phyloP scores from a whole-genome alignment of 768 basidiomycete species.

The Lyophyllum atratum region DNA sequence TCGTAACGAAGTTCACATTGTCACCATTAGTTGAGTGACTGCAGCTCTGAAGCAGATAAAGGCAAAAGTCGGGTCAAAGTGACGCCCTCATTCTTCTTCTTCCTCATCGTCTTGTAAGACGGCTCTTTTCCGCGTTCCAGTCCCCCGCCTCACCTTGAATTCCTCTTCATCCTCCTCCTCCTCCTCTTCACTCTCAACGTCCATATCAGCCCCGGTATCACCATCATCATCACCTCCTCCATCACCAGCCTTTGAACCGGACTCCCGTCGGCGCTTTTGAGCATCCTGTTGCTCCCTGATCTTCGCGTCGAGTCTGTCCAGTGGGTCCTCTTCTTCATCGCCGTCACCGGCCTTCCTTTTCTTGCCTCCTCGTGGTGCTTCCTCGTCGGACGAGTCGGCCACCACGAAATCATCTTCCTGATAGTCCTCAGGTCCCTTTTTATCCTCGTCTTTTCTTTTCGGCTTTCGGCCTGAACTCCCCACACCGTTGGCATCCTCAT shows the following conservation, averaged over 20 bases:
- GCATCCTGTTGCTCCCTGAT: slow-evolving; percentile 60
- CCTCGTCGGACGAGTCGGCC: slow-evolving; percentile 74
- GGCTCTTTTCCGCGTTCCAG: slow-evolving; percentile 56
- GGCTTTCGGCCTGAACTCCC: slow-evolving; percentile 38
- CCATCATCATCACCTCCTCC: slow-evolving; percentile 21
- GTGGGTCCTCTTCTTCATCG: slow-evolving; percentile 53
- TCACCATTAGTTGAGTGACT: too few species aligned
- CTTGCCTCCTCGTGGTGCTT: slow-evolving; percentile 44
- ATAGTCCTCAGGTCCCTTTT: slow-evolving; percentile 65
- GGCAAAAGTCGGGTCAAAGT: too few species aligned
- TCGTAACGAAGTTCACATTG: too few species aligned
- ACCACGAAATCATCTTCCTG: slow-evolving; percentile 87
- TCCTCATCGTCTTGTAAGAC: slow-evolving; percentile 70
- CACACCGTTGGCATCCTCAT: slow-evolving; percentile 39
- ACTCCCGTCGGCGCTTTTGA: slow-evolving; percentile 42
- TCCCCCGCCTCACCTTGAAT: slow-evolving; percentile 59
- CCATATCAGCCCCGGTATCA: slow-evolving; percentile 30
- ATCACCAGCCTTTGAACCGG: slow-evolving; percentile 28
- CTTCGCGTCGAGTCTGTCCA: slow-evolving; percentile 73
- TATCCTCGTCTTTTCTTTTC: slow-evolving; percentile 53
- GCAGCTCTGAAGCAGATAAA: too few species aligned
- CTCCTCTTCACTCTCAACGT: slow-evolving; percentile 27
- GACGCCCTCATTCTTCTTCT: slow-evolving; percentile 39
- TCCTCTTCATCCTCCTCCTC: slow-evolving; percentile 62
- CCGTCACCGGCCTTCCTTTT: slow-evolving; percentile 38